Conservation (phyloP, 176 grass and related monocot species). For the Typha latifolia region DNA sequence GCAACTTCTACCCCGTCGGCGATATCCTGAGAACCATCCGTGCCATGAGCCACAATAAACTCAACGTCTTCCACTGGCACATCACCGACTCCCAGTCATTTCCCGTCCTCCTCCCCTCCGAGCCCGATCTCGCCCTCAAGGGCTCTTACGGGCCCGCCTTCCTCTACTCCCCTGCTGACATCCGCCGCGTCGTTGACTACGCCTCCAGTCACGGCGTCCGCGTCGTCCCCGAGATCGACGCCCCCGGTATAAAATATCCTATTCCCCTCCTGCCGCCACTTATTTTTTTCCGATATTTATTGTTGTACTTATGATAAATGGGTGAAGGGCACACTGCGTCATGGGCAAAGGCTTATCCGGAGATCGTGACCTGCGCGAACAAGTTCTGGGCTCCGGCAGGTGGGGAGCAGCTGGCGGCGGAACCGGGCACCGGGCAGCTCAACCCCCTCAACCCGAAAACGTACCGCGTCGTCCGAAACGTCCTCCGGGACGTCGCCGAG, state of each 20-base stretch:
- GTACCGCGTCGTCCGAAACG: conserved; percentile 62
- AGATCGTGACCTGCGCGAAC: conserved; percentile 83
- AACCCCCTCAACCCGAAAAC: conserved; percentile 77
- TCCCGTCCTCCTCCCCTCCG: conserved; percentile 67
- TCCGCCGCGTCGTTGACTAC: conserved; percentile 52
- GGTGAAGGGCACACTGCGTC: conserved; percentile 63
- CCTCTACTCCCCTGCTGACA: conserved; percentile 58
- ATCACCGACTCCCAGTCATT: conserved; percentile 90
- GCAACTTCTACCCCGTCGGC: conserved; percentile 61
- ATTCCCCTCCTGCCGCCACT: no score
- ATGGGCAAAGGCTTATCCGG: conserved; percentile 77
- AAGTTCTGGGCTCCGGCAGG: conserved; percentile 65
- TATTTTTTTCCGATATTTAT: neutral
- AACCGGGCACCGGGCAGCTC: conserved; percentile 80
- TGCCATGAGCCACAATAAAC: conserved; percentile 87
- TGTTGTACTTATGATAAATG: neutral
- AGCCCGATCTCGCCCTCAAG: conserved; percentile 44
- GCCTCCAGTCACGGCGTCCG: conserved; percentile 55
- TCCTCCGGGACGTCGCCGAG: conserved; percentile 49
- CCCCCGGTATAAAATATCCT: conserved; percentile 42
- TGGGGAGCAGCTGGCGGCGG: conserved; percentile 50
- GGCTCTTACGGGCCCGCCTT: conserved; percentile 61
- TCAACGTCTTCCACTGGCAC: conserved; percentile 92
- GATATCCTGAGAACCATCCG: conserved; percentile 68
- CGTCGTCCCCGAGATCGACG: conserved; percentile 90